Base-by-base conservation (phyloP, 1,284 basidiomycete species). In the Cryptococcus sp. region DNA sequence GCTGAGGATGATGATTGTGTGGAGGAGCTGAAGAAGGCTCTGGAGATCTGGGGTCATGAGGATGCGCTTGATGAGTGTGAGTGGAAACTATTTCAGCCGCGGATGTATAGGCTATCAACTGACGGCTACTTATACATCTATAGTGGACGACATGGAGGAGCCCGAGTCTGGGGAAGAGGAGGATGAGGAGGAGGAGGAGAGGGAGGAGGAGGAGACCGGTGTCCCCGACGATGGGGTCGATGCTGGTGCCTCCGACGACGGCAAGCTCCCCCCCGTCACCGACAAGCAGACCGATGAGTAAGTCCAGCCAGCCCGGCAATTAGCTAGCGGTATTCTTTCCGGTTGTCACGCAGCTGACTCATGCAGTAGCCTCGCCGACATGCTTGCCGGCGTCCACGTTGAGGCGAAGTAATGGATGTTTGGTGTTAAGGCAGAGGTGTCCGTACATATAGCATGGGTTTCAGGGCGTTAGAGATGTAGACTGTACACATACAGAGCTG, bases 1-100 rank as follows among this genome's bases (percentile, higher is more conserved):
- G 87, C 89, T 42, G 87, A 89, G 47, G 89, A 92, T 53, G 88
- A 89, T 58, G 88, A 87, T 62, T 81, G 84, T 68, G 78, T 92
- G 39, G 82, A 84, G 57, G 81, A 83, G 55, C 75, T 95, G 43
- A 80, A 79, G 51, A 79, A 83, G 58, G 84, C 84, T 42, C 77
- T 96, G 72, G 86, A 82, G 64, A 79, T 81, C 52, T 85, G 91
- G 59, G 87, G 86, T 80, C 83, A 91, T 61, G 87, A 88, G 52
- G 88, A 91, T 42, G 89, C 89, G 11, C 82, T 91, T 50, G 89
- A 91, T 52, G 86, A 87, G 50, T 69, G 77, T 79, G 65, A 75
- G 77, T 75, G 3, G 15, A 12, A 11, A 16, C 28, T 33, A 9
- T 49, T 18, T 38, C 21, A 2, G 18, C 21, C 11, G n/a, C n/a